A percentile compares a stretch with the other conserved stretches of the same genome.
phyloP scores from a whole-genome alignment of 2,329 filamentous ascomycete genomes.

The Tricladium varicosporioides region DNA sequence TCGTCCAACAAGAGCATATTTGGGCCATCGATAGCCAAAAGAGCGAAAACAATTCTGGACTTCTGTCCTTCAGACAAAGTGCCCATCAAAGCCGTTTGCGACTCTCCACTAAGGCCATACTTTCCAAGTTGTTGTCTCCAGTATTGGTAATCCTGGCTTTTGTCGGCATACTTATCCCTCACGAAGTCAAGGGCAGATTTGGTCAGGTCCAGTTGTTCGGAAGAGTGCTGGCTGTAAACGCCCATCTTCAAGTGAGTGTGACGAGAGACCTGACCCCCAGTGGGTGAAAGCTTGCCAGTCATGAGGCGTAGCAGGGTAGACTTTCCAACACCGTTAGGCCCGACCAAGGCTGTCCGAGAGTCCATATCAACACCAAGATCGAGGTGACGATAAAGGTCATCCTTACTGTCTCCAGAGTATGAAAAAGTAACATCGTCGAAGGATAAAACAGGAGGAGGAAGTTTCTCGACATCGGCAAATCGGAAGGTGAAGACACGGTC shows the following conservation, averaged over 20 bases:
- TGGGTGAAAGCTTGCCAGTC: constrained; percentile 91
- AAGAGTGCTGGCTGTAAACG: constrained; percentile 97
- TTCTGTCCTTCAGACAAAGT: constrained; percentile 97
- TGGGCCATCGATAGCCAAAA: constrained; percentile 89
- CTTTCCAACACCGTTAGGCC: constrained; percentile 98
- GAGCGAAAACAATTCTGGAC: constrained; percentile 95
- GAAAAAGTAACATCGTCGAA: constrained; percentile 98
- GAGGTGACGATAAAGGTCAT: constrained; percentile 94
- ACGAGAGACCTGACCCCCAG: constrained; percentile 74
- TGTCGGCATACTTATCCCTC: constrained; percentile 85
- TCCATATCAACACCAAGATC: constrained; percentile 99
- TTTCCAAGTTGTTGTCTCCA: constrained; percentile 96
- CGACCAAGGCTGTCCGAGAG: constrained; percentile 92
- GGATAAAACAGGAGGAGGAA: constrained; percentile 93
- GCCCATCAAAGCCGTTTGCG: constrained; percentile 96
- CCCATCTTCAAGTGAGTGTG: constrained; percentile 99
- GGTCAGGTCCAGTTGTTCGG: constrained; percentile 96
- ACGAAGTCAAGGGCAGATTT: constrained; percentile 98
- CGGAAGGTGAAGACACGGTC: constrained; percentile 96
- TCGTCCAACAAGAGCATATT: constrained; percentile 99
- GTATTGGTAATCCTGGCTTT: constrained; percentile 98
- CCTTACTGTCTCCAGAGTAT: constrained; percentile 84
- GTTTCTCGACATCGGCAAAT: constrained; percentile 97
- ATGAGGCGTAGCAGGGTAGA: constrained; percentile 94
- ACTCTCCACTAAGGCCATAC: constrained; percentile 89